Evolutionary conservation across 768 basidiomycete genomes (phyloP), one percentile per base, ranked within the genome.

Genomic region (Boletus reticulatus): DNA sequence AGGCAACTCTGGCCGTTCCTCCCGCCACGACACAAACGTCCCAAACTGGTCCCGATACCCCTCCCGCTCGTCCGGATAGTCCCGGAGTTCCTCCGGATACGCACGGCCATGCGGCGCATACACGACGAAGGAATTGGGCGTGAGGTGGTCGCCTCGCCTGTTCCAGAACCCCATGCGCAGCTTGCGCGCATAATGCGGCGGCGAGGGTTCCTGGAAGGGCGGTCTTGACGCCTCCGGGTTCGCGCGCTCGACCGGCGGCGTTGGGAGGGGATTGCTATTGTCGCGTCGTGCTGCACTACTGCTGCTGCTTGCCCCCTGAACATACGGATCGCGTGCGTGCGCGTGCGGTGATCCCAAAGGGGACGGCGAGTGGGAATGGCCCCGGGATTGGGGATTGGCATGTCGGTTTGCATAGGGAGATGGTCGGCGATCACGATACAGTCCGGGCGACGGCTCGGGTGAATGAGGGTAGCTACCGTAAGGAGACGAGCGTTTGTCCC

Each of bases 121-220:
- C 31, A 91, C 87, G 58, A 89, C 75, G 61, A 73, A 84, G 45
- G 78, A 77, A 19, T 74, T 70, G 20, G 67, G 50, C 20, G 84
- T 86, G 48, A 87, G 76, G 60, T 88, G 82, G 65, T 91, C 89
- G 0, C 89, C 89, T 2, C 88, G 82, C n/a, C 78, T 65, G 60
- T 91, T 91, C 89, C 89, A 91, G 60, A 74, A 83, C 2, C 88
- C 89, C 34, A 71, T 70, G 19, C 87, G 84, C 10, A 75, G 50
- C 55, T 76, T 72, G 56, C 57, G 63, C 32, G 70, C 50, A 51
- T 70, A 67, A 20, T 53, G 53, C 17, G 67, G 56, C 13, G 73
- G 74, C 43, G 70, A 65, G 9, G 68, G 62, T 36, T 66, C 68
- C 43, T 73, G 72, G 0, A 41, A 49, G 0, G 68, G 71, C 20